Evolutionary conservation across 352 stramenopile genomes (phyloP).

Genomic region (Globisporangium nunn): DNA sequence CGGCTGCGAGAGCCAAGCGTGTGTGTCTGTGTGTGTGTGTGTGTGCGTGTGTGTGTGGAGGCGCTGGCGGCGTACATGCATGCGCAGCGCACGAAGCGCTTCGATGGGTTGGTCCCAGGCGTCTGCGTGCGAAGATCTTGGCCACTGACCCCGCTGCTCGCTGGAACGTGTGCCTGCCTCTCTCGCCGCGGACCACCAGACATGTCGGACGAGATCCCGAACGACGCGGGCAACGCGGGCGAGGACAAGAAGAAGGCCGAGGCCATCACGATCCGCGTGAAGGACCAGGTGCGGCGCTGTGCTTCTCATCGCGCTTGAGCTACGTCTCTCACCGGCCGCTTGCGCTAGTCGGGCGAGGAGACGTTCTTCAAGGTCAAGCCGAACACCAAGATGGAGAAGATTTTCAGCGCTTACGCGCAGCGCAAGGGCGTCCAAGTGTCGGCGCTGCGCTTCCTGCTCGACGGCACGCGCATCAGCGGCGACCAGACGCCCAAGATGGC

Average conservation of each 20-base stretch:
- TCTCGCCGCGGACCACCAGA: neutral
- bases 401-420: slow-evolving; percentile 95
- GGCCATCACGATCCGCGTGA: slow-evolving; percentile 85
- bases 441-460: slow-evolving; percentile 93
- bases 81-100: too few species aligned
- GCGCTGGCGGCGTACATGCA: too few species aligned
- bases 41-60: too few species aligned
- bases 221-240: slow-evolving; percentile 33
- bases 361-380: slow-evolving; percentile 99
- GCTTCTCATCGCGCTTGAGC: neutral
- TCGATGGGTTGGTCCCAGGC: too few species aligned
- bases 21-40: too few species aligned
- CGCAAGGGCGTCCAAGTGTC: slow-evolving; percentile 89
- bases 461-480: slow-evolving; percentile 92
- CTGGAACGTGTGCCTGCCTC: too few species aligned
- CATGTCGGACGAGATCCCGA: slow-evolving; percentile 59
- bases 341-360: slow-evolving; percentile 84
- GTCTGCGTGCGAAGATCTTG: too few species aligned
- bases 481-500: slow-evolving; percentile 93
- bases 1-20: too few species aligned
- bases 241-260: slow-evolving; percentile 86
- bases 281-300: slow-evolving; percentile 52
- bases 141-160: too few species aligned
- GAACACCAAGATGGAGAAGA: slow-evolving; percentile 98
- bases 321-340: neutral